A percentile compares a stretch with the other conserved stretches of the same genome.
Conservation (phyloP, 768 basidiomycete species). For the Amanita pseudoporphyria region DNA sequence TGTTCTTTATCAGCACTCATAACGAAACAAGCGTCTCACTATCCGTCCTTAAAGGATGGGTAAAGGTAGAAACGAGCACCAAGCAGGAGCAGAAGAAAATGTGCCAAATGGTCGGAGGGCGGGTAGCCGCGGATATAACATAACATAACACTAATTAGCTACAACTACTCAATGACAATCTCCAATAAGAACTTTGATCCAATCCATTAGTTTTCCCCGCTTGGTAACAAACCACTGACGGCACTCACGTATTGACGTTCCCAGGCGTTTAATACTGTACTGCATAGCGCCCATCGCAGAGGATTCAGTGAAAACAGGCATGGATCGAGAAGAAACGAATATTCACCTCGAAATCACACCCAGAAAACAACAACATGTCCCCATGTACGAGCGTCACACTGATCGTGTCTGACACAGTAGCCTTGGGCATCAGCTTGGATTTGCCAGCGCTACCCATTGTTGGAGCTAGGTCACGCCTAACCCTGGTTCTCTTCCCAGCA, state of each 20-base stretch:
- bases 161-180: not conserved
- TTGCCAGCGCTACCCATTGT: not conserved
- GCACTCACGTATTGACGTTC: conserved; percentile 33
- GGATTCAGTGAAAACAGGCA: no score
- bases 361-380: conserved; percentile 29
- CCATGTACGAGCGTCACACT: conserved; percentile 31
- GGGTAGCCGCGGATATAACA: conserved; percentile 3
- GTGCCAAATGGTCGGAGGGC: no score
- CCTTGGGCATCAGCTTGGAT: not conserved
- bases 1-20: not conserved
- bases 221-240: not conserved
- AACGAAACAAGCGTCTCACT: no score
- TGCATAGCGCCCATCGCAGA: conserved; percentile 7
- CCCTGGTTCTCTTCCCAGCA: not conserved
- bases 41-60: not conserved
- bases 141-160: not conserved
- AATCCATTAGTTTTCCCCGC: not conserved
- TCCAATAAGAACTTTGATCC: conserved; percentile 4
- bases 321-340: no score
- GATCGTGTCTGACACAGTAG: conserved; percentile 2
- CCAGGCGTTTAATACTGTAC: conserved; percentile 36
- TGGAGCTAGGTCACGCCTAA: not conserved
- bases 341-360: conserved; percentile 33
- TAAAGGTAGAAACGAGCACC: not conserved
- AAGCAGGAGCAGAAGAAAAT: no score